These are phyloP conservation scores for Apiotrichum veenhuisii DNA, from an alignment of 1,284 basidiomycete genomes.

Conservation along the genomic window DNA sequence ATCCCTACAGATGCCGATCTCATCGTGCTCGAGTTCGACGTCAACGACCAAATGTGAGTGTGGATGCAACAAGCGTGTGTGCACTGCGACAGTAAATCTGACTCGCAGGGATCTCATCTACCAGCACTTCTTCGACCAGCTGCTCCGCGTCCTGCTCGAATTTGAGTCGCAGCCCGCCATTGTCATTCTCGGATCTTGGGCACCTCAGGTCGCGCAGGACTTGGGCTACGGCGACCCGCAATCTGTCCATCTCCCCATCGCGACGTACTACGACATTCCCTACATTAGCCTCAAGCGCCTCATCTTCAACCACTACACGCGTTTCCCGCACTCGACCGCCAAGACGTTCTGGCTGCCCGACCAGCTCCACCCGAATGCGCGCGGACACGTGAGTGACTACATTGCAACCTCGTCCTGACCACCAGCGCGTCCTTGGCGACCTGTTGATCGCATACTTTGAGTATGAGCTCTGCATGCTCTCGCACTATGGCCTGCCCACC, in stretches of 20 bases:
- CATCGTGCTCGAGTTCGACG: constrained; percentile 49
- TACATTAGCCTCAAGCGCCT: constrained; percentile 47
- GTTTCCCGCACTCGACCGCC: constrained; percentile 39
- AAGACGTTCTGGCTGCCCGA: constrained; percentile 43
- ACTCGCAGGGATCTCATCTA: constrained; percentile 32
- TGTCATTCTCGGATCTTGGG: constrained; percentile 47
- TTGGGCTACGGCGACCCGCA: constrained; percentile 49
- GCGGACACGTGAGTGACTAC: constrained; percentile 48
- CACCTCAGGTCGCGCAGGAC: constrained; percentile 44
- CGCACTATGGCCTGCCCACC: constrained; percentile 35
- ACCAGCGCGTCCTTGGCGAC: constrained; percentile 45
- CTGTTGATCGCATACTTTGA: constrained; percentile 47
- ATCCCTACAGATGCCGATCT: constrained; percentile 45
- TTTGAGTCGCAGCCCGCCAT: constrained; percentile 45
- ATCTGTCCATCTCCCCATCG: constrained; percentile 45
- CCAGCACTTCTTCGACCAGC: constrained; percentile 48
- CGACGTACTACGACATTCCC: constrained; percentile 48
- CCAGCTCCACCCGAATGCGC: constrained; percentile 45
- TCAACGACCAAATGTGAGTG: constrained; percentile 48
- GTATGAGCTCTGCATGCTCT: constrained; percentile 45
- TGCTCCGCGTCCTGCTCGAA: constrained; percentile 46
- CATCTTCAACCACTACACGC: constrained; percentile 45
- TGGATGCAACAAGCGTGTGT: too few species aligned
- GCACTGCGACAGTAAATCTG: neutral
- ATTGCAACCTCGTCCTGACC: neutral